Evolutionary conservation across 2,329 filamentous ascomycete genomes (phyloP).

Genomic region (Fusarium sp.): DNA sequence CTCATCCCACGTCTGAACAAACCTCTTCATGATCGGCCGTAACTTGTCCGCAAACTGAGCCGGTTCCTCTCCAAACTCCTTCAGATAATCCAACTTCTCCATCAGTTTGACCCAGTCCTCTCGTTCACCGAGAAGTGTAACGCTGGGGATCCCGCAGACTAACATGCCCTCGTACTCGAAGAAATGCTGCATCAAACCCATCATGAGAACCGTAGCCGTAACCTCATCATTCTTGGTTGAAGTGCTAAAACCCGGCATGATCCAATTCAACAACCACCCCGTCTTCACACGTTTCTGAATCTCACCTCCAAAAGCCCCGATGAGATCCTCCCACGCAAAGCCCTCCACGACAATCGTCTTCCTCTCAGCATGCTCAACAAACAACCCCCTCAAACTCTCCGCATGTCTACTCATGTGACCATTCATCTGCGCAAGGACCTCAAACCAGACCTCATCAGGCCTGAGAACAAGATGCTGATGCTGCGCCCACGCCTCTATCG

Average conservation of each 20-base stretch:
- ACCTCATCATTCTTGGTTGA: slow-evolving; percentile 55
- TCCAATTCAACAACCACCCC: slow-evolving; percentile 57
- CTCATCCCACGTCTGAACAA: slow-evolving; percentile 60
- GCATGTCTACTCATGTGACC: slow-evolving; percentile 63
- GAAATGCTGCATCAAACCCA: slow-evolving; percentile 58
- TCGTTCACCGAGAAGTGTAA: slow-evolving; percentile 56
- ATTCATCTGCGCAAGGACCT: slow-evolving; percentile 65
- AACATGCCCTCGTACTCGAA: slow-evolving; percentile 54
- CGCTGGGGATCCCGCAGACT: slow-evolving; percentile 58
- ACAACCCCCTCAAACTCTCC: slow-evolving; percentile 59
- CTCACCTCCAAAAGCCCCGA: slow-evolving; percentile 54
- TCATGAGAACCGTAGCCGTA: slow-evolving; percentile 59
- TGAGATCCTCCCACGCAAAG: slow-evolving; percentile 45
- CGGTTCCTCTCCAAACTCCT: slow-evolving; percentile 59
- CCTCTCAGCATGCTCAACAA: slow-evolving; percentile 60
- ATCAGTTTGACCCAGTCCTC: slow-evolving; percentile 58
- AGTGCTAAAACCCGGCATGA: slow-evolving; percentile 59
- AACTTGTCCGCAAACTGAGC: slow-evolving; percentile 55
- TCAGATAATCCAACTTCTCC: slow-evolving; percentile 57
- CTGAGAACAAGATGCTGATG: slow-evolving; percentile 64
- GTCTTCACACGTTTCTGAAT: slow-evolving; percentile 57
- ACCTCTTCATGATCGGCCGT: slow-evolving; percentile 58
- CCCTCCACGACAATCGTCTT: slow-evolving; percentile 54
- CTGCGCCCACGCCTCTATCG: slow-evolving; percentile 62
- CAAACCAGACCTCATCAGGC: slow-evolving; percentile 68